Evolutionary conservation across 1,284 basidiomycete species (phyloP).

Genomic region (Filobasidium uniguttulatum): DNA sequence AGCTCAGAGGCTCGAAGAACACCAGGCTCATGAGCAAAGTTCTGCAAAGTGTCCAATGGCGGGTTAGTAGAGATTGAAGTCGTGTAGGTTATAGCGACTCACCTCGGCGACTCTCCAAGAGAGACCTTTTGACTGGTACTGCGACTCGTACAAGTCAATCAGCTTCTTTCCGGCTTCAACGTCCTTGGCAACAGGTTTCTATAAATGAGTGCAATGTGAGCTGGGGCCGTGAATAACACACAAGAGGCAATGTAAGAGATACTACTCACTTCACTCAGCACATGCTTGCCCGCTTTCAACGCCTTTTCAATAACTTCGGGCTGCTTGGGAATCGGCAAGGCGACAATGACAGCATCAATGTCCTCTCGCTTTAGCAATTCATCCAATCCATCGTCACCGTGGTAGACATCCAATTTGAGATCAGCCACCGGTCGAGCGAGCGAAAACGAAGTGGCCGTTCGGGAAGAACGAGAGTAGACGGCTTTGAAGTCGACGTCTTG

Average conservation of each 20-base stretch:
- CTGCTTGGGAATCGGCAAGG: constrained; percentile 61
- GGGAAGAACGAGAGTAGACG: constrained; percentile 56
- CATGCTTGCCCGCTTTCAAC: constrained; percentile 58
- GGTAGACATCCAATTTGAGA: constrained; percentile 43
- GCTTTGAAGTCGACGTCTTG: constrained; percentile 46
- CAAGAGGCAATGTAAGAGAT: too few relatives aligned
- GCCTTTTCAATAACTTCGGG: constrained; percentile 50
- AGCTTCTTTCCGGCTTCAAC: constrained; percentile 50
- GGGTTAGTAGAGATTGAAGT: not conserved
- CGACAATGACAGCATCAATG: constrained; percentile 57
- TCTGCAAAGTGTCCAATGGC: too few relatives aligned
- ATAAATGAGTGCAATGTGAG: constrained; percentile 24
- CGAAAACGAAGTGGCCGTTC: constrained; percentile 22
- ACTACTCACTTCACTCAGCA: constrained; percentile 44
- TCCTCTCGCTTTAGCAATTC: constrained; percentile 51
- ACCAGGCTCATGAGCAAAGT: constrained; percentile 58
- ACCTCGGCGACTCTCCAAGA: constrained; percentile 72
- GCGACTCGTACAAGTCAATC: constrained; percentile 50
- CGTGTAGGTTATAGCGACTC: constrained; percentile 16
- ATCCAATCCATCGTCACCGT: constrained; percentile 47
- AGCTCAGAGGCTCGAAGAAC: constrained; percentile 44
- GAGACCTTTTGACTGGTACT: constrained; percentile 54
- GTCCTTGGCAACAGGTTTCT: constrained; percentile 69
- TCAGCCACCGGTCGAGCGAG: constrained; percentile 5
- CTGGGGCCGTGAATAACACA: not conserved